Conservation (phyloP, 768 basidiomycete species). For the Trametes maxima region DNA sequence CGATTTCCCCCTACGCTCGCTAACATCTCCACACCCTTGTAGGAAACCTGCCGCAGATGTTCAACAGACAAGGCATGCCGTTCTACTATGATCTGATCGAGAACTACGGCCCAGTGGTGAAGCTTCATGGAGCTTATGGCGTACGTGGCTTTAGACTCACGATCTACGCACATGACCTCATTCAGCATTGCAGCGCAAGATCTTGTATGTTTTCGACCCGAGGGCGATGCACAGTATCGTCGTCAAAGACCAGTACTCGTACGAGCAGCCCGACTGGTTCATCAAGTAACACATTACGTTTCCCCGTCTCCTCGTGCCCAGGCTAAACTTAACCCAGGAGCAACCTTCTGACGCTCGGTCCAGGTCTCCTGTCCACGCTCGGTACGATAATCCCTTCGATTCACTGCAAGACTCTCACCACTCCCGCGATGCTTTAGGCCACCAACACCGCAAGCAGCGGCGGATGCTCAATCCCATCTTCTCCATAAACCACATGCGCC, state of each 20-base stretch:
- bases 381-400: constrained; percentile 7
- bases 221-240: constrained; percentile 50
- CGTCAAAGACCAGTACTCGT: constrained; percentile 50
- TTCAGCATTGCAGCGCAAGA: constrained; percentile 8
- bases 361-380: constrained; percentile 21
- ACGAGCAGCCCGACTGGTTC: constrained; percentile 49
- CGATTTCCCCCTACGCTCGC: neutral
- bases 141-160: constrained; percentile 1
- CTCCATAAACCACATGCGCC: constrained; percentile 29
- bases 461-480: constrained; percentile 34
- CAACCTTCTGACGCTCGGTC: constrained; percentile 23
- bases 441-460: constrained; percentile 30
- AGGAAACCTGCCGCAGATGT: constrained; percentile 20
- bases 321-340: constrained; percentile 16
- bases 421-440: constrained; percentile 17
- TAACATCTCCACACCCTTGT: neutral
- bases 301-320: neutral
- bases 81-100: constrained; percentile 19
- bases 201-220: constrained; percentile 49
- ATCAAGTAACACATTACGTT: constrained; percentile 40
- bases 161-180: neutral
- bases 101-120: constrained; percentile 21
- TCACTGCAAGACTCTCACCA: neutral
- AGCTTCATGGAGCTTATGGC: constrained; percentile 16
- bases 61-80: constrained; percentile 17